A percentile compares a stretch with the other conserved stretches of the same genome.
Evolutionary conservation across 176 grass and related monocot species (phyloP).

Genomic region (Rhynchospora tenuis): DNA sequence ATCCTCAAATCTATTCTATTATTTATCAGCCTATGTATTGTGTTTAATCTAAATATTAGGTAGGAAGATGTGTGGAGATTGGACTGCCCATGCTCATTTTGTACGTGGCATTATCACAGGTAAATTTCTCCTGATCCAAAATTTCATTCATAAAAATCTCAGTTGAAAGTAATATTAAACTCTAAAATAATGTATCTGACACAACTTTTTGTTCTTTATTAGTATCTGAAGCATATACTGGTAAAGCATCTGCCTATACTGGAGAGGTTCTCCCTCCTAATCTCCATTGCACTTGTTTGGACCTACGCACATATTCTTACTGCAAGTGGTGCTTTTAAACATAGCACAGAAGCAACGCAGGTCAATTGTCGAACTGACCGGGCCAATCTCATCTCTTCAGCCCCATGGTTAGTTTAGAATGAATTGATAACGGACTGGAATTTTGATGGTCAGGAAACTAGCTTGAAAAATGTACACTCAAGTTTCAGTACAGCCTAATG

Average conservation of each 20-base stretch:
- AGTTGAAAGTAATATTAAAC: neutral
- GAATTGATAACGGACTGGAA: neutral
- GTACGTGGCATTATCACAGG: constrained; percentile 73
- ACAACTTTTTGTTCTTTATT: constrained; percentile 5
- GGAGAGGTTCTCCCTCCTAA: constrained; percentile 86
- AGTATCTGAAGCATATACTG: constrained; percentile 85
- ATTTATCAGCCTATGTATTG: neutral
- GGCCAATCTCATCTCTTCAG: constrained; percentile 78
- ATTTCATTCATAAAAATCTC: neutral
- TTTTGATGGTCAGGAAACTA: neutral
- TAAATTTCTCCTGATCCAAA: constrained; percentile 18
- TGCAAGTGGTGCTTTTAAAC: constrained; percentile 72
- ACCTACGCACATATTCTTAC: constrained; percentile 84
- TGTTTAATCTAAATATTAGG: constrained; percentile 34
- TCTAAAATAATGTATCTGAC: constrained; percentile 21
- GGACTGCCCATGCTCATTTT: constrained; percentile 82
- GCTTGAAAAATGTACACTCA: neutral
- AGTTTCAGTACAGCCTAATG: neutral
- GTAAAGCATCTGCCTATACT: constrained; percentile 63
- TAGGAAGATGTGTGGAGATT: constrained; percentile 91
- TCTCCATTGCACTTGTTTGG: constrained; percentile 63
- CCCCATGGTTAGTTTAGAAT: constrained; percentile 51
- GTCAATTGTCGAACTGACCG: constrained; percentile 78
- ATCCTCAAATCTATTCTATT: neutral
- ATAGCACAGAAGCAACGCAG: constrained; percentile 51